A percentile compares a stretch with the other conserved stretches of the same genome.
phyloP scores from a whole-genome alignment of 805 yeast species.

The Myxozyma nipponensis region DNA sequence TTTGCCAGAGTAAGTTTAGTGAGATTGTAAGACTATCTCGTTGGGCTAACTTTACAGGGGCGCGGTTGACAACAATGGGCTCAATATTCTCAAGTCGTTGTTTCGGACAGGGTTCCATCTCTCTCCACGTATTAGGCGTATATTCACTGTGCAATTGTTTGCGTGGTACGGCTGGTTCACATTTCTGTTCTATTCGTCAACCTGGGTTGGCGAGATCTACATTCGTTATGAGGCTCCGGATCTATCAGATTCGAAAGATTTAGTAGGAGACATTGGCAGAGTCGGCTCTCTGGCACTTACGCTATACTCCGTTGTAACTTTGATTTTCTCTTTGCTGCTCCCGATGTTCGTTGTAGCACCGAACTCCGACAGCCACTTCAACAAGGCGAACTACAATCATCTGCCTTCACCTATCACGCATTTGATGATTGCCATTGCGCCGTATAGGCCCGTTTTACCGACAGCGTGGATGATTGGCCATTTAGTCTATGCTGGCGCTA shows the following conservation, averaged over 20 bases:
- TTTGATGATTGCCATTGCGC: conserved; percentile 14
- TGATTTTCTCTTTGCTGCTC: conserved; percentile 20
- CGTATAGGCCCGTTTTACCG: conserved; percentile 25
- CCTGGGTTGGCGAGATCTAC: conserved; percentile 63
- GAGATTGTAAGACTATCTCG: no score
- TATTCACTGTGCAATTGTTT: conserved; percentile 56
- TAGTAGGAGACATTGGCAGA: conserved; percentile 27
- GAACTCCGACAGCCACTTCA: conserved; percentile 11
- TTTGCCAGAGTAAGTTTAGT: conserved; percentile 3
- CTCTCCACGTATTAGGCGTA: conserved; percentile 49
- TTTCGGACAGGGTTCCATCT: conserved; percentile 31
- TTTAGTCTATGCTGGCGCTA: conserved; percentile 20
- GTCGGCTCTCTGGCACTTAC: conserved; percentile 27
- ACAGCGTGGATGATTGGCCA: conserved; percentile 25
- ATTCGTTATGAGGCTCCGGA: conserved; percentile 28
- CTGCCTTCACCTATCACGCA: conserved; percentile 16
- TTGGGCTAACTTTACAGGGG: no score
- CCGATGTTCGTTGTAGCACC: conserved; percentile 24
- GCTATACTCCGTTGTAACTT: conserved; percentile 23
- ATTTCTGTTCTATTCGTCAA: conserved; percentile 59
- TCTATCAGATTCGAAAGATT: conserved; percentile 18
- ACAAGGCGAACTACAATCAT: conserved; percentile 13
- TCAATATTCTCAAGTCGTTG: conserved; percentile 12
- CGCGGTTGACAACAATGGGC: no score
- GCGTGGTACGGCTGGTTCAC: conserved; percentile 73